A percentile compares a stretch with the other conserved stretches of the same genome.
Conservation (phyloP, 495 filamentous ascomycete genomes). For the Margaritispora aquatica region DNA sequence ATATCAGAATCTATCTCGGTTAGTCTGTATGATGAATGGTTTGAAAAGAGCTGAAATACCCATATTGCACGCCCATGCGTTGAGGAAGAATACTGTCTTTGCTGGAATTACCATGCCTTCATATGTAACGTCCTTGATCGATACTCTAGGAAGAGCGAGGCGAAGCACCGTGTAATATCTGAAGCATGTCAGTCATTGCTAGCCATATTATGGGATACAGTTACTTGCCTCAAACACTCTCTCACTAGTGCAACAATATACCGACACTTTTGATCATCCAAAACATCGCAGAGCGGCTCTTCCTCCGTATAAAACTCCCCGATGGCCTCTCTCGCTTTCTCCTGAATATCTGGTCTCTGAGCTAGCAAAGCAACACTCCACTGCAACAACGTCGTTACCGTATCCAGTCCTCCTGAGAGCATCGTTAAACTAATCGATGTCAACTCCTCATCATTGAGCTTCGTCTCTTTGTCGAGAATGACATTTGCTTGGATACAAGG, state of each 20-base stretch:
- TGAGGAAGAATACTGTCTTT: conserved; percentile 56
- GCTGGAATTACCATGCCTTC: conserved; percentile 48
- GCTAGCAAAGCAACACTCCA: conserved; percentile 56
- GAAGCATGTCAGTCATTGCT: background rate
- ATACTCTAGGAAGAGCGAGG: conserved; percentile 53
- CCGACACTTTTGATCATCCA: conserved; percentile 55
- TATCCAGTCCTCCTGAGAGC: conserved; percentile 57
- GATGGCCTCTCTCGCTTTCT: conserved; percentile 51
- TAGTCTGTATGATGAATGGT: background rate
- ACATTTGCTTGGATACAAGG: conserved; percentile 62
- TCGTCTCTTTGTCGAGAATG: conserved; percentile 54
- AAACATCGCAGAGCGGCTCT: conserved; percentile 48
- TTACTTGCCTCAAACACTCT: conserved; percentile 47
- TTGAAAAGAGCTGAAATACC: conserved; percentile 24
- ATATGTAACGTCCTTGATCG: conserved; percentile 54
- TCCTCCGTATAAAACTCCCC: conserved; percentile 43
- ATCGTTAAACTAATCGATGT: conserved; percentile 58
- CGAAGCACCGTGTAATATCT: conserved; percentile 55
- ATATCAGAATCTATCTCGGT: conserved; percentile 37
- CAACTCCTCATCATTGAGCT: conserved; percentile 52
- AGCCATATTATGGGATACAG: background rate
- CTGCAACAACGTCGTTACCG: conserved; percentile 54
- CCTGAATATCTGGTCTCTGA: conserved; percentile 51
- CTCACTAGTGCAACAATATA: conserved; percentile 53
- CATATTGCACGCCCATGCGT: conserved; percentile 61